Base-by-base conservation (phyloP, 176 grass and related monocot species). In the Carex pumila region DNA sequence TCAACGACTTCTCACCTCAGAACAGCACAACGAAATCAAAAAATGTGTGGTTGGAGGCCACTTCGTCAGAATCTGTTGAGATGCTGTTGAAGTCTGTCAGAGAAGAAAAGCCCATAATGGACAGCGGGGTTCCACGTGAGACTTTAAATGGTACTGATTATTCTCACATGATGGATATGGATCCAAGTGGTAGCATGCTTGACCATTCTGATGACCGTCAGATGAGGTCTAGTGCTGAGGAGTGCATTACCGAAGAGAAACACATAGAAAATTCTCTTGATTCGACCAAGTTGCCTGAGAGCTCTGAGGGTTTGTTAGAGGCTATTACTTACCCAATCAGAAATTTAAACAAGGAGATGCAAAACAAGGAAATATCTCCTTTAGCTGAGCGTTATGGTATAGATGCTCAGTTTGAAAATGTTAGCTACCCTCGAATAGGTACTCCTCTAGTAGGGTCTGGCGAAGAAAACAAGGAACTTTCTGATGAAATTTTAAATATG, bases 31-130 rank as follows among this genome's bases (percentile, higher is more conserved):
- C 93, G 58, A 91, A 84, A 83, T 78, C 78, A 29, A 92, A 96
- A 80, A 94, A 93, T 93, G 86, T 88, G 19, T 99, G 97, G 97
- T 95, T 93, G 41, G 91, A 96, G 83, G 91, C 97, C 57, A 95
- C 97, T 39, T 94, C 95, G 1, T 90, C 93, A 32, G 97, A 95
- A 88, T 94, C 90, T 53, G 91, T 93, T 39, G 89, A 95, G 75
- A 96, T 96, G 90, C 59, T 95, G 71, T 77, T 99, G 84, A 99
- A 95, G 22, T 99, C 97, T 12, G 90, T 95, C 54, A 87, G 91
- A 84, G 93, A 91, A 88, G 91, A 92, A 87, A 90, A 92, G 32
- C 91, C 86, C 57, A 66, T 86, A 50, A 81, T 49, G 84, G 80
- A 92, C 78, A 87, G 90, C 61, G 79, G 39, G 72, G 90, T 64